Base-by-base conservation (phyloP, 2,329 filamentous ascomycete species). In the Fusarium tuaranense region DNA sequence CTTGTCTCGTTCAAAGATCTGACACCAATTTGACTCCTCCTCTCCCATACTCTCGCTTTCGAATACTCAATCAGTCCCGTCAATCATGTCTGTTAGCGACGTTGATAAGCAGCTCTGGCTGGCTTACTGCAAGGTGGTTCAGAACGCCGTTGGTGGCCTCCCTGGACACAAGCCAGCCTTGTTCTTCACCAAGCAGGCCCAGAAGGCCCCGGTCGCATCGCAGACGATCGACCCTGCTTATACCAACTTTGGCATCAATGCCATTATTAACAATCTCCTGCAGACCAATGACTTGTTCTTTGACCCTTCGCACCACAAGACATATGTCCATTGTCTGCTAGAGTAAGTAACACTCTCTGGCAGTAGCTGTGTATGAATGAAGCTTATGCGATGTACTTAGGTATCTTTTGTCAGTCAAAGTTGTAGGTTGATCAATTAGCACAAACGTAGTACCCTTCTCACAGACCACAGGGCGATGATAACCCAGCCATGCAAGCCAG, bases 151-250 rank as follows among this genome's bases (percentile, higher is more conserved):
- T 13, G 73, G 73, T 30, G 73, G 73, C 3, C 70, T 75, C 0
- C 73, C 73, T 14, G 73, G 73, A 30, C 73, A 75, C 20, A 75
- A 71, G 53, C 73, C 73, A n/a, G 73, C 73, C 5, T 18, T 75
- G 25, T 75, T 75, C 34, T 75, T 75, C 36, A 75, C 73, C 61
- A 75, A 73, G n/a, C 63, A 73, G 22, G 73, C 73, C 12, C 73
- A 75, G 30, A 75, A 75, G 10, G 73, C 73, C 12, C 73, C 73
- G 5, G 64, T 75, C 20, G 72, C 73, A 0, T 75, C 73, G 8
- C 59, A 64, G 8, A 58, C 68, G 34, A 73, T 75, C 5, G 61
- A 75, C 25, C 46, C 73, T 7, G 57, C 73, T 5, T 75, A 75
- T 10, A 75, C 73, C 2, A 75, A 75, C 22, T 66, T 64, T 18